A percentile compares a stretch with the other conserved stretches of the same genome.
These are phyloP conservation scores for Ophiocordyceps australis DNA, from an alignment of 2,329 filamentous ascomycete genomes.

Conservation along the genomic window DNA sequence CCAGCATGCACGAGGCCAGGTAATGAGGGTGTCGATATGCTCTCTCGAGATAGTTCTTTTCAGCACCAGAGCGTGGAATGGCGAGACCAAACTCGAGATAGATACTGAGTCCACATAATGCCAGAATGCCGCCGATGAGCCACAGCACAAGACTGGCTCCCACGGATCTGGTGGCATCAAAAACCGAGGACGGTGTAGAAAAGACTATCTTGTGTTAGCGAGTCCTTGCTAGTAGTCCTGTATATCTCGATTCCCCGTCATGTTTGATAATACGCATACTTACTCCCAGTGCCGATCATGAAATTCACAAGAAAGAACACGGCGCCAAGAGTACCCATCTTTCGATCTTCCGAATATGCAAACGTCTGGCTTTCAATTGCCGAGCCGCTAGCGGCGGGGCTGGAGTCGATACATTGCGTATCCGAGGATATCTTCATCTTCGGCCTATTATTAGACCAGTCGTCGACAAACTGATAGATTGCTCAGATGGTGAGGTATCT, in stretches of 20 bases:
- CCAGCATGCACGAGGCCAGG: slow-evolving; percentile 44
- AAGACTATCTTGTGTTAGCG: slow-evolving; percentile 19
- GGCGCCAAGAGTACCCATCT: slow-evolving; percentile 32
- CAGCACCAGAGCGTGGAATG: slow-evolving; percentile 49
- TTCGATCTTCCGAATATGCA: slow-evolving; percentile 16
- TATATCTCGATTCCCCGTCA: not conserved
- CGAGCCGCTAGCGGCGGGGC: too few relatives aligned
- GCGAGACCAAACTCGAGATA: slow-evolving; percentile 53
- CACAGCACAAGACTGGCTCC: slow-evolving; percentile 28
- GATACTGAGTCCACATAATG: slow-evolving; percentile 41
- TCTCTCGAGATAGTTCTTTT: slow-evolving; percentile 56
- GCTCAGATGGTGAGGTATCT: too few relatives aligned
- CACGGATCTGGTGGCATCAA: slow-evolving; percentile 31
- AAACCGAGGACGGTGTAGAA: slow-evolving; percentile 34
- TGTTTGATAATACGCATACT: too few relatives aligned
- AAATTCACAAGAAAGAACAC: slow-evolving; percentile 38
- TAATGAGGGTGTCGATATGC: slow-evolving; percentile 45
- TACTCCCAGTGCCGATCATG: slow-evolving; percentile 40
- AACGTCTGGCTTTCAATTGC: too few relatives aligned
- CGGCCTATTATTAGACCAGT: too few relatives aligned
- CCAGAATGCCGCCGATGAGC: slow-evolving; percentile 41
- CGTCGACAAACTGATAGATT: too few relatives aligned
- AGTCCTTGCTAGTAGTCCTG: not conserved
- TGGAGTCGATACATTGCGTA: too few relatives aligned
- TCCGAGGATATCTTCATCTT: too few relatives aligned